Base-by-base conservation (phyloP, 768 basidiomycete genomes). In the Pisolithus microcarpus region DNA sequence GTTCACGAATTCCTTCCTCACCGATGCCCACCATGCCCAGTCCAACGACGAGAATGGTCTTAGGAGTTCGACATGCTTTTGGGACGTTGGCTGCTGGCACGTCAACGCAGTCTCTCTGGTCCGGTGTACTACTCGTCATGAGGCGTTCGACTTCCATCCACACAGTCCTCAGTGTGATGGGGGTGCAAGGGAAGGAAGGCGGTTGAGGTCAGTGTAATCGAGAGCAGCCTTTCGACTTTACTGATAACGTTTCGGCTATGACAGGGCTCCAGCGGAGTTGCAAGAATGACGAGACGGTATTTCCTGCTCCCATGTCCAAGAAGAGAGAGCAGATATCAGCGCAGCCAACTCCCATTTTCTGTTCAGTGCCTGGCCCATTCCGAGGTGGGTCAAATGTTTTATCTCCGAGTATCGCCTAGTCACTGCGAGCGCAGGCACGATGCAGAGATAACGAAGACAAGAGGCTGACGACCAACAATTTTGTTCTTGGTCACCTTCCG, bases 11-110 rank as follows among this genome's bases (percentile, higher is more conserved):
- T 21, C 16, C 10, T 8, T 43, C 23, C 66, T 48, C 38, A 77
- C 77, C 78, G 38, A 78, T 80, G 21, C 79, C 81, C 43, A 82
- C 79, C 81, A 82, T 81, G 16, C 81, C 81, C 15, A 81, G 65
- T 0, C 80, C 80, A 43, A 76, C 79, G 36, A 56, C 53, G 34
- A 56, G 50, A 47, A 56, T 51, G 4, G 55, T 56, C 53, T 42
- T 54, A 3, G 21, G 43, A 21, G 9, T 24, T 8, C 37, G 38
- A 16, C 0, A n/a, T 19, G 49, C 9, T 36, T 19, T 18, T 21
- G 30, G 3, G 5, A 42, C 21, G 21, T 19, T 2, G 40, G 5
- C 11, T 18, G 11, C 21, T 4, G 31, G 19, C 16, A 21, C 31
- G 18, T 5, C n/a, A 16, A 43, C 10, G 34, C 23, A 23, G 11